These are phyloP conservation scores for Baeospora myosura DNA, from an alignment of 1,284 basidiomycete genomes.

Conservation along the genomic window DNA sequence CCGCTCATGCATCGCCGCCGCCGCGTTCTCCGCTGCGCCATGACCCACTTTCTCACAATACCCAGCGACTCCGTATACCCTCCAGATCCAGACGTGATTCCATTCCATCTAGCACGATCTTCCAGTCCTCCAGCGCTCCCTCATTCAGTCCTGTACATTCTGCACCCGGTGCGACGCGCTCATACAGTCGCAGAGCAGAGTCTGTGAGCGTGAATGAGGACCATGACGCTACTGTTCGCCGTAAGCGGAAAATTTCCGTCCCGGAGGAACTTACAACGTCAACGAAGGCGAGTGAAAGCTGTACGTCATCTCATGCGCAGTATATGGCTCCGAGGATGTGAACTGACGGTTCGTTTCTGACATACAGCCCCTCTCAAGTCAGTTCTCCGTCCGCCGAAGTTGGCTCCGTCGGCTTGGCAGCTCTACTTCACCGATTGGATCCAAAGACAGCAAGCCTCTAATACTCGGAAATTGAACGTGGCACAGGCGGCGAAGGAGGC, in stretches of 20 bases:
- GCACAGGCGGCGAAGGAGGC: conserved; percentile 95
- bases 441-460: conserved; percentile 76
- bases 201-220: conserved; percentile 56
- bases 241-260: conserved; percentile 31
- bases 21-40: conserved; percentile 31
- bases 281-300: conserved; percentile 28
- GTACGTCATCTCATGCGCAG: conserved; percentile 25
- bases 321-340: not conserved
- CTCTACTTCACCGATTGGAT: conserved; percentile 97
- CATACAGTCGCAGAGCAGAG: conserved; percentile 59
- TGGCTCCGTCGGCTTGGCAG: conserved; percentile 94
- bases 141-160: conserved; percentile 37
- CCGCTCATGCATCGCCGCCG: conserved; percentile 24
- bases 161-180: conserved; percentile 33
- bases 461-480: conserved; percentile 83
- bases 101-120: conserved; percentile 54
- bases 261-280: conserved; percentile 20
- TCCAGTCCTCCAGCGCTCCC: conserved; percentile 69
- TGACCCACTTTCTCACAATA: conserved; percentile 37
- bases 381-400: conserved; percentile 79
- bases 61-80: conserved; percentile 32
- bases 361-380: conserved; percentile 52
- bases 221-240: conserved; percentile 62
- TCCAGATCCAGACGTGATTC: conserved; percentile 29
- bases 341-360: conserved; percentile 9